These are phyloP conservation scores for Haematococcus lacustris DNA, from an alignment of 139 green algal genomes.

Conservation along the genomic window DNA sequence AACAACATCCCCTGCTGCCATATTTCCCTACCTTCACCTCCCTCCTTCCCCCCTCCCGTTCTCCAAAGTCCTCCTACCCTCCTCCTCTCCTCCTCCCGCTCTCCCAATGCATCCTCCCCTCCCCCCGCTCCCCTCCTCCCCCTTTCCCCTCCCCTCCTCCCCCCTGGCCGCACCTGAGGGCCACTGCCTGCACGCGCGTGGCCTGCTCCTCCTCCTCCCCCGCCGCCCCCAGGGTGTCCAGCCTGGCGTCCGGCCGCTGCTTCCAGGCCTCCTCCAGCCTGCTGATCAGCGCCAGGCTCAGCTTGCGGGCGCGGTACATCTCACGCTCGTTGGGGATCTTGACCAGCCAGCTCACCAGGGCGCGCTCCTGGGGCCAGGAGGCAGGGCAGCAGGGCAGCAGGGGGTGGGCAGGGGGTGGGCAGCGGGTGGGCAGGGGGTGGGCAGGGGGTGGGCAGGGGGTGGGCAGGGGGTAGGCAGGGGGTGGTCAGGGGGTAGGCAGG, in stretches of 20 bases:
- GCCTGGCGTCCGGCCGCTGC: conserved; percentile 52
- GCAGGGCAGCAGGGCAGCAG: background rate
- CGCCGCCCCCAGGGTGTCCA: conserved; percentile 62
- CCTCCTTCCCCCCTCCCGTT: too few relatives aligned
- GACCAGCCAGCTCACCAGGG: conserved; percentile 75
- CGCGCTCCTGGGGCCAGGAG: conserved; percentile 9
- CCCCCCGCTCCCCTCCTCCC: too few relatives aligned
- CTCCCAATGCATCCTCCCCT: background rate
- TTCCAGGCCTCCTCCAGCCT: conserved; percentile 72
- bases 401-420: background rate
- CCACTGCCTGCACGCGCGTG: background rate
- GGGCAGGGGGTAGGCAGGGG: too few relatives aligned
- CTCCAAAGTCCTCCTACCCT: background rate
- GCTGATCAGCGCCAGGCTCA: conserved; percentile 61
- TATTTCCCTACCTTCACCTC: too few relatives aligned
- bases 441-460: too few relatives aligned
- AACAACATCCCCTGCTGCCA: too few relatives aligned
- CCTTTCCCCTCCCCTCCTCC: background rate
- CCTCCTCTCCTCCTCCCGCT: background rate
- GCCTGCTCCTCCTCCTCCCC: background rate
- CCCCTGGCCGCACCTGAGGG: background rate
- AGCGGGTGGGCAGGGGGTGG: background rate
- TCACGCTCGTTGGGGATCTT: conserved; percentile 70
- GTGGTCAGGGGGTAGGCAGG: background rate
- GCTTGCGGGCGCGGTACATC: conserved; percentile 52